Conservation (phyloP, 257 asterid species). For the Salvia miltiorrhiza region DNA sequence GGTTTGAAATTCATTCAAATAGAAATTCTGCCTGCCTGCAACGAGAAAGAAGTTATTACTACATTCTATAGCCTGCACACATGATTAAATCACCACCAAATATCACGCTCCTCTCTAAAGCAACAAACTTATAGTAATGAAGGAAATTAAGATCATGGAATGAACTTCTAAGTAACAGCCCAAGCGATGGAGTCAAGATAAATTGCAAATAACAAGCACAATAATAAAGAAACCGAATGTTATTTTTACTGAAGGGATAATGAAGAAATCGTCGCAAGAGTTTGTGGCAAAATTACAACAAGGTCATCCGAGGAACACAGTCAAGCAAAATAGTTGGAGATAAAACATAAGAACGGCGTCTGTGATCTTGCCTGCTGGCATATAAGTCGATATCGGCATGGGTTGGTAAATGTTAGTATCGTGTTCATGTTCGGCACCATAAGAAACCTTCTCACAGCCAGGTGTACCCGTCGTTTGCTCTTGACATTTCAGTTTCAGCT, state of each 20-base stretch:
- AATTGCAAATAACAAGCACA: too few species aligned
- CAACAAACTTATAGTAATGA: too few species aligned
- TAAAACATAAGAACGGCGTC: not conserved
- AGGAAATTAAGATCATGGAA: too few species aligned
- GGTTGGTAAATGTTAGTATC: conserved; percentile 54
- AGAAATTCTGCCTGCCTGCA: conserved; percentile 59
- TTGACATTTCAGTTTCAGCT: conserved; percentile 82
- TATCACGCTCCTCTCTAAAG: too few species aligned
- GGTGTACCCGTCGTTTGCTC: conserved; percentile 44
- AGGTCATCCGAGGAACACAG: not conserved
- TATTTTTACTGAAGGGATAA: too few species aligned
- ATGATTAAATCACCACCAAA: not conserved
- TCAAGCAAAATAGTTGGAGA: not conserved
- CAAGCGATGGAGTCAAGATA: too few species aligned
- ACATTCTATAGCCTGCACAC: not conserved
- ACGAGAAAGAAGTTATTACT: conserved; percentile 8
- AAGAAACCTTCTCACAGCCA: conserved; percentile 35
- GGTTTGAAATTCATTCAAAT: conserved; percentile 48
- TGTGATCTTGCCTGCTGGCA: conserved; percentile 59
- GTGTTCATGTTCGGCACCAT: conserved; percentile 39
- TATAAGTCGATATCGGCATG: conserved; percentile 55
- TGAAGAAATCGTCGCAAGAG: too few species aligned
- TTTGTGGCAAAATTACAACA: too few species aligned
- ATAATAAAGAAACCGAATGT: too few species aligned
- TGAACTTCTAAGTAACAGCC: too few species aligned